phyloP scores from a whole-genome alignment of 768 basidiomycete genomes.

The Rhodosporidiobolus sp. region DNA sequence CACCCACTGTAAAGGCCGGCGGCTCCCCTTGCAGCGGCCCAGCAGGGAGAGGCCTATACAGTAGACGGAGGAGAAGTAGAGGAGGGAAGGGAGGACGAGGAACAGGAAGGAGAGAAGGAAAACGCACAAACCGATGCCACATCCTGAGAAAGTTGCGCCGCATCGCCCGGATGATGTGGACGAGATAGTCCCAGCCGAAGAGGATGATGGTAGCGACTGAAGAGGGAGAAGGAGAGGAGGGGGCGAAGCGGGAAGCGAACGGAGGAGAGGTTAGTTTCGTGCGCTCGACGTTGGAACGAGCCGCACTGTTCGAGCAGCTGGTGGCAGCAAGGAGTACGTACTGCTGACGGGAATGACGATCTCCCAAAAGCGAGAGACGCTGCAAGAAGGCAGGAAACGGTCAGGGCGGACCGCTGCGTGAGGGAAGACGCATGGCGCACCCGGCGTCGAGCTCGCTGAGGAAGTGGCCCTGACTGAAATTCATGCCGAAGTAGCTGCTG shows the following conservation, averaged over 20 bases:
- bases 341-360: conserved; percentile 5
- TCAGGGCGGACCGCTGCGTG: no score
- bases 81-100: not conserved
- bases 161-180: not conserved
- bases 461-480: not conserved
- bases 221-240: not conserved
- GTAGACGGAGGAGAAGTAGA: no score
- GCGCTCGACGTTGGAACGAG: not conserved
- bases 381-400: no score
- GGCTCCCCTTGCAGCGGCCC: no score
- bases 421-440: not conserved
- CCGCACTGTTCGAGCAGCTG: no score
- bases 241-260: no score
- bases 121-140: conserved; percentile 9
- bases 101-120: no score
- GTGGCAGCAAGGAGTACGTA: not conserved
- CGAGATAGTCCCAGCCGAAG: conserved; percentile 8
- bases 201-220: conserved; percentile 1
- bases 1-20: no score
- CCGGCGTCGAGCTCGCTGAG: conserved; percentile 4
- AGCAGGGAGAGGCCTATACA: no score
- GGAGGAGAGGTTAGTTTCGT: not conserved
- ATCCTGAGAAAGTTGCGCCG: not conserved
- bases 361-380: not conserved
- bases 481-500: conserved; percentile 9